Evolutionary conservation across 176 grass and related monocot species (phyloP).

Genomic region (Secale cereale): DNA sequence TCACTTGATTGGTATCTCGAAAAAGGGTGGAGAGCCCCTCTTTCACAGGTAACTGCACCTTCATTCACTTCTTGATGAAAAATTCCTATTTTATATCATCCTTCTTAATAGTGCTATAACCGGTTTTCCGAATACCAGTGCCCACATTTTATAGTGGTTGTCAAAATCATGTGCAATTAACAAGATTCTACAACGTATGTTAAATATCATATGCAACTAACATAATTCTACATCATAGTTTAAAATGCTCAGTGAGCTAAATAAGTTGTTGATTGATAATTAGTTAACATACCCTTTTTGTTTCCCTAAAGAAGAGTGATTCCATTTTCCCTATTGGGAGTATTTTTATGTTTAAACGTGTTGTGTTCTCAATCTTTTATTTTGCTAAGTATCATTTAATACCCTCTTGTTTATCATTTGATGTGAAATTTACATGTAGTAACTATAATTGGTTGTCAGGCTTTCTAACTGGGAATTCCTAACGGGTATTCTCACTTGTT

Average conservation of each 20-base stretch:
- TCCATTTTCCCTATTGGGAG: too few species aligned
- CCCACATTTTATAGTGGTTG: neutral
- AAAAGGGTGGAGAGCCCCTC: constrained; percentile 39
- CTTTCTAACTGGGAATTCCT: too few species aligned
- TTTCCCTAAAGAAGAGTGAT: too few species aligned
- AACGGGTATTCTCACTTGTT: too few species aligned
- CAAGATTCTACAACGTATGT: neutral
- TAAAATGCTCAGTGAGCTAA: neutral
- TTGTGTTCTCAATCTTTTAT: too few species aligned
- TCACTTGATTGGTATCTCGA: constrained; percentile 42
- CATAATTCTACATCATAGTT: neutral
- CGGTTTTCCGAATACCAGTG: neutral
- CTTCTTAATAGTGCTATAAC: neutral
- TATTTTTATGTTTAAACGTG: too few species aligned
- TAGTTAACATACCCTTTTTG: too few species aligned
- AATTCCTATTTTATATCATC: neutral
- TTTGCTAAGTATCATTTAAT: too few species aligned
- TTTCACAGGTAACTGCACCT: constrained; percentile 31
- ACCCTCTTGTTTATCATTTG: too few species aligned
- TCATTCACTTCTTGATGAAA: neutral
- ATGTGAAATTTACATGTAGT: too few species aligned
- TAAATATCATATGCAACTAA: too few species aligned
- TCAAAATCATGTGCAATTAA: neutral
- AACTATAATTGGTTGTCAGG: too few species aligned
- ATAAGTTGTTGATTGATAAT: neutral